These are phyloP conservation scores for Taphrina wiesneri DNA, from an alignment of 1,139 yeast species.

Conservation along the genomic window DNA sequence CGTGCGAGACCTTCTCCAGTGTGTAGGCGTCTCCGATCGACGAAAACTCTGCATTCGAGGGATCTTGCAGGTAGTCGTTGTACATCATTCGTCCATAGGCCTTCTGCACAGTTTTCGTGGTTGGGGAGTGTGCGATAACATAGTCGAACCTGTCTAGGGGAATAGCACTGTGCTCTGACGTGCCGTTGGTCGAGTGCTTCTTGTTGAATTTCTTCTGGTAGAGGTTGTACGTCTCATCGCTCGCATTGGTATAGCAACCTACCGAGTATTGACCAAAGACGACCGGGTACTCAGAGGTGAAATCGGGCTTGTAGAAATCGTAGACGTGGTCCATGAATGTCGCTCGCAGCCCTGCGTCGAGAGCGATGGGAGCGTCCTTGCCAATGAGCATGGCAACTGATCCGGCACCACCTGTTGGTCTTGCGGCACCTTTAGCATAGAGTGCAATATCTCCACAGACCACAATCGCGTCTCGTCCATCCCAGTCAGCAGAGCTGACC, in stretches of 20 bases:
- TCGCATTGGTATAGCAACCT: constrained; percentile 89
- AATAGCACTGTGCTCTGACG: constrained; percentile 41
- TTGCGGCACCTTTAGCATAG: constrained; percentile 94
- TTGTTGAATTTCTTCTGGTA: constrained; percentile 79
- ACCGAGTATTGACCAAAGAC: constrained; percentile 97
- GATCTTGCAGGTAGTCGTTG: constrained; percentile 77
- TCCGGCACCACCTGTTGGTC: constrained; percentile 99
- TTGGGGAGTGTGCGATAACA: constrained; percentile 97
- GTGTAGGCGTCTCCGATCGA: constrained; percentile 45
- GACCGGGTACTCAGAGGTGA: constrained; percentile 92
- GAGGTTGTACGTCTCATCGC: constrained; percentile 79
- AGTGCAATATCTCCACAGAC: constrained; percentile 98
- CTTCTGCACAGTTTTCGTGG: constrained; percentile 91
- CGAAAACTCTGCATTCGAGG: constrained; percentile 56
- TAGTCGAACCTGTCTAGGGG: constrained; percentile 76
- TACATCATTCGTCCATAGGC: constrained; percentile 89
- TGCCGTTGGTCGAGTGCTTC: constrained; percentile 40
- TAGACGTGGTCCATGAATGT: constrained; percentile 52
- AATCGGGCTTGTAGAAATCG: constrained; percentile 66
- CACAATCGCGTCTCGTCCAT: constrained; percentile 96
- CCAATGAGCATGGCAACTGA: constrained; percentile 93
- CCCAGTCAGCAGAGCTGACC: constrained; percentile 97
- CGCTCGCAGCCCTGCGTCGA: constrained; percentile 64
- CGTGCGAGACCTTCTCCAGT: constrained; percentile 66
- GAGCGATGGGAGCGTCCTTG: constrained; percentile 95